phyloP scores from a whole-genome alignment of 163 green algal species.

The Scenedesmus sp. region DNA sequence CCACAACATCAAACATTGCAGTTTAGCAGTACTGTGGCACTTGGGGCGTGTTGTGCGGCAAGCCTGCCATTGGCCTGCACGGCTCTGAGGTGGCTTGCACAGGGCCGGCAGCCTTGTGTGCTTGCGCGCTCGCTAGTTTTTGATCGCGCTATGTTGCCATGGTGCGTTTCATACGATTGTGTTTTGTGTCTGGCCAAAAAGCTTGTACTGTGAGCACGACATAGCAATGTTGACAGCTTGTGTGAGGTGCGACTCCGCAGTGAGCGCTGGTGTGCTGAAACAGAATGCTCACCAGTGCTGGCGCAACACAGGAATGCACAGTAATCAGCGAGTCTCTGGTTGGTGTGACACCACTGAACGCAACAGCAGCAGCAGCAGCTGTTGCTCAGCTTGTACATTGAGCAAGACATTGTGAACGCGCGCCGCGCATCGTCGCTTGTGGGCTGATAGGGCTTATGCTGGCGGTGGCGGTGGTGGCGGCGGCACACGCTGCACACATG shows the following conservation, averaged over 20 bases:
- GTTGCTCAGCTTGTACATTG: background rate
- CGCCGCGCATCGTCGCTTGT: background rate
- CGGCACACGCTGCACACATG: background rate
- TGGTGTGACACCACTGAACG: background rate
- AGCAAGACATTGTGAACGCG: background rate
- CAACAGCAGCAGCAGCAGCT: background rate
- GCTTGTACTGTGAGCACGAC: background rate
- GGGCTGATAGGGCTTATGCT: background rate
- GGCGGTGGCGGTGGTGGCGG: background rate
- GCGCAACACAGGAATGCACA: background rate
- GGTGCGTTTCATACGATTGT: background rate
- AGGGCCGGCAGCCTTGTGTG: background rate
- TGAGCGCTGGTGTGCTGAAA: background rate
- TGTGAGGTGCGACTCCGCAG: background rate
- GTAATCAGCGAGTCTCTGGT: background rate
- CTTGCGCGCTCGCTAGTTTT: background rate
- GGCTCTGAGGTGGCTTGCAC: background rate
- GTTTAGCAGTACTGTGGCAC: background rate
- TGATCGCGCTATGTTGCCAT: background rate
- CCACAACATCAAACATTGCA: background rate
- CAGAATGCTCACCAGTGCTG: background rate
- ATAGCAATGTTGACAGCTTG: background rate
- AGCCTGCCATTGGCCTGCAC: background rate
- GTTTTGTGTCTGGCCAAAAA: background rate
- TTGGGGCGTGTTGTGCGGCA: background rate